Conservation (phyloP, 1,139 yeast species). For the Blastobotrys petasosporus region DNA sequence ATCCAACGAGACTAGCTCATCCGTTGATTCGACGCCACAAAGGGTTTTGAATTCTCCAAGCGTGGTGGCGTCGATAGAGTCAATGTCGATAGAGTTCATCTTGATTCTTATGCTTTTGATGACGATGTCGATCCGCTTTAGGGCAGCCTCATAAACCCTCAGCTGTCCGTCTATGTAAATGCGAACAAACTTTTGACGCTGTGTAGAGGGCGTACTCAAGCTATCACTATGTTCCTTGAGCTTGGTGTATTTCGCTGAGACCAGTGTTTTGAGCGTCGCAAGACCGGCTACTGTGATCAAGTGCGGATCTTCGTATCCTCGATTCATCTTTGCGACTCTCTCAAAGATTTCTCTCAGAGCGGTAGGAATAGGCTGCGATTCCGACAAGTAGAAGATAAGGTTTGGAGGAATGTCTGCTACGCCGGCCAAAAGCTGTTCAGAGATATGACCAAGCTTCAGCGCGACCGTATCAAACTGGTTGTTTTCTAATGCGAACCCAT, state of each 20-base stretch:
- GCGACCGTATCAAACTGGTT: slow-evolving; percentile 63
- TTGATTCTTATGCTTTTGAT: not conserved
- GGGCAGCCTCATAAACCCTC: slow-evolving; percentile 11
- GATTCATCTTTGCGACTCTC: slow-evolving; percentile 10
- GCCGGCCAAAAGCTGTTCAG: slow-evolving; percentile 4
- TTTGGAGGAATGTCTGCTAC: slow-evolving; percentile 14
- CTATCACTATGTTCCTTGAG: not conserved
- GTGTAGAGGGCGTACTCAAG: slow-evolving; percentile 6
- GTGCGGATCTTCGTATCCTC: slow-evolving; percentile 5
- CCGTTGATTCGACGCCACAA: slow-evolving; percentile 6
- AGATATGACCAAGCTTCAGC: slow-evolving; percentile 31
- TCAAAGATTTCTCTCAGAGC: slow-evolving; percentile 17
- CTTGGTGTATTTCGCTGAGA: slow-evolving; percentile 4
- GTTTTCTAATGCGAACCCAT: slow-evolving; percentile 62
- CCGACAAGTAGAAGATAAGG: slow-evolving; percentile 20
- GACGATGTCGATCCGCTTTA: slow-evolving; percentile 10
- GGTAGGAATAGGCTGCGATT: slow-evolving; percentile 19
- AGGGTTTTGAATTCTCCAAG: not conserved
- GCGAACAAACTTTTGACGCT: slow-evolving; percentile 14
- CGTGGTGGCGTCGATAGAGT: too few species aligned
- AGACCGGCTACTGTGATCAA: slow-evolving; percentile 8
- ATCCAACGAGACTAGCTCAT: slow-evolving; percentile 17
- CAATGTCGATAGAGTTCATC: too few species aligned
- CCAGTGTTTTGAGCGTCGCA: slow-evolving; percentile 7
- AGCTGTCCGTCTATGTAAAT: slow-evolving; percentile 20